Evolutionary conservation across 352 stramenopile genomes (phyloP).

Genomic region (Nothophytophthora sp.): DNA sequence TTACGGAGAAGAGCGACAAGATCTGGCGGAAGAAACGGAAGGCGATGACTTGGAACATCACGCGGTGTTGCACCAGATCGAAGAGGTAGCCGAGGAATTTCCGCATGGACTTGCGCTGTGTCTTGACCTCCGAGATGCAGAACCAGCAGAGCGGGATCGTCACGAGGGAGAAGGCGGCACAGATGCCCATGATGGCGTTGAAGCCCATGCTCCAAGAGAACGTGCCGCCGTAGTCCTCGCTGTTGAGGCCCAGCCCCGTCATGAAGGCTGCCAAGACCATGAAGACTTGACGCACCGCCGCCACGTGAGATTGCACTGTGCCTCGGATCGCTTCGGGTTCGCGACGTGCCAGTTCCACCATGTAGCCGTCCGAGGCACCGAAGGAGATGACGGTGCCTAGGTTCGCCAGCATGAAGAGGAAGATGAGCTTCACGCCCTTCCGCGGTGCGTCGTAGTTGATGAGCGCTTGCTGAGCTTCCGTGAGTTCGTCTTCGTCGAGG

Average conservation of each 20-base stretch:
- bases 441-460: constrained; percentile 49
- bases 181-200: constrained; percentile 52
- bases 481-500: constrained; percentile 26
- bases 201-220: constrained; percentile 63
- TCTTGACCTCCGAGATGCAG: constrained; percentile 46
- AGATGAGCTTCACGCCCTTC: constrained; percentile 51
- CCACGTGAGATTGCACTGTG: too few species aligned
- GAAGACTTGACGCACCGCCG: constrained; percentile 32
- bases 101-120: too few species aligned
- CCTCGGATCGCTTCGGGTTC: constrained; percentile 43
- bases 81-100: constrained; percentile 39
- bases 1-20: constrained; percentile 53
- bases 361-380: constrained; percentile 63
- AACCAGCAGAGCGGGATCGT: constrained; percentile 45
- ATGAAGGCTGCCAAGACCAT: constrained; percentile 44
- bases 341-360: constrained; percentile 64
- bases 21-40: constrained; percentile 59
- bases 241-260: constrained; percentile 51
- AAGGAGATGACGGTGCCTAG: constrained; percentile 78
- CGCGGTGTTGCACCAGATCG: constrained; percentile 40
- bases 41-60: constrained; percentile 53
- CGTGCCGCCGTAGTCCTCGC: constrained; percentile 47
- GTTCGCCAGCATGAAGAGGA: constrained; percentile 74
- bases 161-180: constrained; percentile 35
- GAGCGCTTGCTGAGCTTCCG: constrained; percentile 28